Percentiles rank a stretch among this genome's conserved stretches.
phyloP scores from a whole-genome alignment of 345 rosid species.

The Noccaea bulbosa region DNA sequence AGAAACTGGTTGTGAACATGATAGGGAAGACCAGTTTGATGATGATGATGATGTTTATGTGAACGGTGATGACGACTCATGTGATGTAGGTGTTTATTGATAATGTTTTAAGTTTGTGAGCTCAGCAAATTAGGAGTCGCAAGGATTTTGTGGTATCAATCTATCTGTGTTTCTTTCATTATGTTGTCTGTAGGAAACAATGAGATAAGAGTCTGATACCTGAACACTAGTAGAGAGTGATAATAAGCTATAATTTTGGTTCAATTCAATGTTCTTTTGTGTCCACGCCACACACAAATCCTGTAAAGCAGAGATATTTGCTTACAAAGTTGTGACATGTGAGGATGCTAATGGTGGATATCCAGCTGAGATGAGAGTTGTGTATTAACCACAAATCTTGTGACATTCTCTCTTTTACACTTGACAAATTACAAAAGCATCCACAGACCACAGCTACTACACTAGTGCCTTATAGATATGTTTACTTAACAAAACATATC shows the following conservation, averaged over 20 bases:
- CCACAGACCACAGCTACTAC: too few relatives aligned
- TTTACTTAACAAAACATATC: too few relatives aligned
- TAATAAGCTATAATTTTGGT: neutral
- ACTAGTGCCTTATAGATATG: too few relatives aligned
- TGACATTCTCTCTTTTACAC: too few relatives aligned
- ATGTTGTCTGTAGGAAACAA: constrained; percentile 11
- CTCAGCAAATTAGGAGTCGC: neutral
- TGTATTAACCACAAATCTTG: too few relatives aligned
- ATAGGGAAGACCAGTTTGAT: constrained; percentile 36
- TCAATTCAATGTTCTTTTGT: neutral
- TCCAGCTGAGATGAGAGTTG: neutral
- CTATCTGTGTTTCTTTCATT: neutral
- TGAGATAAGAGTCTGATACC: constrained; percentile 11
- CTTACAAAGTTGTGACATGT: neutral
- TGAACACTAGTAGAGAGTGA: neutral
- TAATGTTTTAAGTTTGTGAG: constrained; percentile 9
- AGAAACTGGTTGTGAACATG: constrained; percentile 53
- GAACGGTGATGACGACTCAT: constrained; percentile 26
- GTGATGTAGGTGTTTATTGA: constrained; percentile 26
- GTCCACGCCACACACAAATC: neutral
- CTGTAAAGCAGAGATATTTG: neutral
- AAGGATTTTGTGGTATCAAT: constrained; percentile 7
- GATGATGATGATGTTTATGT: constrained; percentile 31
- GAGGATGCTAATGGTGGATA: neutral
- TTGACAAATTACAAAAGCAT: too few relatives aligned